Conservation (phyloP, 2,329 filamentous ascomycete genomes). For the Cryphonectria carpinicola region DNA sequence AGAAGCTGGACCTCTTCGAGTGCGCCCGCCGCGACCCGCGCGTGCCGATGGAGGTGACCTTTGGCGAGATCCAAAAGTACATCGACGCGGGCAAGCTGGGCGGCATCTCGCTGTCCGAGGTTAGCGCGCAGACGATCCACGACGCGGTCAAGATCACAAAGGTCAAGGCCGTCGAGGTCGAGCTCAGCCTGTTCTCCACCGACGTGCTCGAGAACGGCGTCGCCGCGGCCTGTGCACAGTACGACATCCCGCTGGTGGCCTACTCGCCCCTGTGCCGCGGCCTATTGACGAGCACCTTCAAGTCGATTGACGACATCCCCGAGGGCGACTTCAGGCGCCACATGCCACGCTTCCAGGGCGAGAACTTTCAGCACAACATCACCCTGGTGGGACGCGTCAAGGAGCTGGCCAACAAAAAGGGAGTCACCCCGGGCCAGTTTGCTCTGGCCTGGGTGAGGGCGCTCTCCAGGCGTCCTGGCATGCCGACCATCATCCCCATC, state of each 20-base stretch:
- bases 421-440: constrained; percentile 64
- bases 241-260: constrained; percentile 60
- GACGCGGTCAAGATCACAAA: constrained; percentile 49
- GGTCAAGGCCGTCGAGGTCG: constrained; percentile 56
- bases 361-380: constrained; percentile 67
- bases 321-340: constrained; percentile 50
- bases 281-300: constrained; percentile 58
- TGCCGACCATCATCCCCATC: constrained; percentile 66
- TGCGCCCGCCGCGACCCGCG: constrained; percentile 60
- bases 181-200: constrained; percentile 54
- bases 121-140: constrained; percentile 52
- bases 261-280: constrained; percentile 60
- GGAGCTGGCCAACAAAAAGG: constrained; percentile 62
- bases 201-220: constrained; percentile 57
- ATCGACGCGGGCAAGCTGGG: constrained; percentile 57
- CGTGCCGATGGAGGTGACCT: constrained; percentile 48
- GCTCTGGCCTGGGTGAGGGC: constrained; percentile 66
- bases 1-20: constrained; percentile 65
- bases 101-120: constrained; percentile 57
- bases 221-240: constrained; percentile 51
- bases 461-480: constrained; percentile 53
- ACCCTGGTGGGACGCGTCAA: constrained; percentile 62
- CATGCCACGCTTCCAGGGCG: constrained; percentile 64
- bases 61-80: constrained; percentile 49
- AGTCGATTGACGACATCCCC: constrained; percentile 57